Evolutionary conservation across 2,329 filamentous ascomycete species (phyloP).

Genomic region (Alternaria arbusti): DNA sequence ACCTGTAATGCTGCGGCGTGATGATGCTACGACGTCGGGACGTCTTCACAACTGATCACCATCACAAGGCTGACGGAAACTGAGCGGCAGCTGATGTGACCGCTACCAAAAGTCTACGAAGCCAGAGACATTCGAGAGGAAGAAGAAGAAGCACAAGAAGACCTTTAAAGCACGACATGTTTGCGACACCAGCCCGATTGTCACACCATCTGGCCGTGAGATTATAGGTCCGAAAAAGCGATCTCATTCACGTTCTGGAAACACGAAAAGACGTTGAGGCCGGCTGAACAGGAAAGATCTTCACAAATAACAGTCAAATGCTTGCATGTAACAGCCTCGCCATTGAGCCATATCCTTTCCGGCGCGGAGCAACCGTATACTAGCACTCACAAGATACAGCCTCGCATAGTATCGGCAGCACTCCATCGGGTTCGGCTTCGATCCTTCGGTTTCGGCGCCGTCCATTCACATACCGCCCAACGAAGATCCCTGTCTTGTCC

Average conservation of each 20-base stretch:
- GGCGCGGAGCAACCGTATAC: background rate
- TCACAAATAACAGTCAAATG: background rate
- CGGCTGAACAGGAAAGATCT: background rate
- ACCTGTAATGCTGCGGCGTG: background rate
- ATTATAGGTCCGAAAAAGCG: background rate
- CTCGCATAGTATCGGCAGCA: background rate
- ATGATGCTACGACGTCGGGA: background rate
- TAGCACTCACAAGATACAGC: background rate
- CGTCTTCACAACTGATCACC: background rate
- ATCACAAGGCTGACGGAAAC: background rate
- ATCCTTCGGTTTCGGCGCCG: background rate
- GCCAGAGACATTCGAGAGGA: background rate
- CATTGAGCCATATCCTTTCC: background rate
- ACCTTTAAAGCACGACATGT: background rate
- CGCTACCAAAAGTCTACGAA: background rate
- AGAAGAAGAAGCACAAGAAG: background rate
- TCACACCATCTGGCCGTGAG: background rate
- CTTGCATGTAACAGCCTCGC: too few species aligned
- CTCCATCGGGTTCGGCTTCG: background rate
- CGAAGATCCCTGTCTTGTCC: background rate
- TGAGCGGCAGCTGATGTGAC: background rate
- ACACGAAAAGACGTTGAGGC: background rate
- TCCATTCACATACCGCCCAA: background rate
- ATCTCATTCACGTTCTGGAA: background rate
- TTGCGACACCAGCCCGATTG: background rate